Conservation (phyloP, 768 basidiomycete genomes). For the Dacryopinax spathularia region DNA sequence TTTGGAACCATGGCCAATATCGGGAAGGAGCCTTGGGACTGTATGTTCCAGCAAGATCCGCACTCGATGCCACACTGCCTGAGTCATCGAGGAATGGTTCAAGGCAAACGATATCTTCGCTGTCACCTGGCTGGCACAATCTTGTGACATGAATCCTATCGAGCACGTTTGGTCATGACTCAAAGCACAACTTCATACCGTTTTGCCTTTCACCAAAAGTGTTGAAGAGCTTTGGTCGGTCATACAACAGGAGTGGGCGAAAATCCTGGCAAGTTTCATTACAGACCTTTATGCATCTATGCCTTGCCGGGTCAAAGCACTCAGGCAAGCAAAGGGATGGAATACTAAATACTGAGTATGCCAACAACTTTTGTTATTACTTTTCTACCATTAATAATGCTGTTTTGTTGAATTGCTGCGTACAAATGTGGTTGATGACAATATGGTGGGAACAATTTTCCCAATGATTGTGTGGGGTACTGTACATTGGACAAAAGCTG, state of each 20-base stretch:
- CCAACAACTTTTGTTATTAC: too few relatives aligned
- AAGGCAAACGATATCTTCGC: slow-evolving; percentile 8
- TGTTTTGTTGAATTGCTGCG: too few relatives aligned
- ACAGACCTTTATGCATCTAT: slow-evolving; percentile 2
- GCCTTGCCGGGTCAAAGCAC: slow-evolving; percentile 4
- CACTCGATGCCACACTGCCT: slow-evolving; percentile 23
- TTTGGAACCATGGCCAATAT: too few relatives aligned
- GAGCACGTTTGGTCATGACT: slow-evolving; percentile 21
- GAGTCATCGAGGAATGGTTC: slow-evolving; percentile 13
- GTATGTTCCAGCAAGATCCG: slow-evolving; percentile 28
- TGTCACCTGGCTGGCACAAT: slow-evolving; percentile 19
- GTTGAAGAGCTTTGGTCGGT: slow-evolving; percentile 18
- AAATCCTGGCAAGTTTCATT: background rate
- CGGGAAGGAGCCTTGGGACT: too few relatives aligned
- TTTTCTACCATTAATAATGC: too few relatives aligned
- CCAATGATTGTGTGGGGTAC: too few relatives aligned
- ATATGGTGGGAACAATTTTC: too few relatives aligned
- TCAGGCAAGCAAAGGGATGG: slow-evolving; percentile 5
- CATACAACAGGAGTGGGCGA: slow-evolving; percentile 22
- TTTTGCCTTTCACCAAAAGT: slow-evolving; percentile 7
- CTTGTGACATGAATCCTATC: slow-evolving; percentile 23
- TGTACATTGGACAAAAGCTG: background rate
- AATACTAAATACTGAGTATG: slow-evolving; percentile 6
- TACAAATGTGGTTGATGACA: too few relatives aligned
- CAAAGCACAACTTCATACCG: slow-evolving; percentile 6